phyloP scores from a whole-genome alignment of 23 red algal species.

The Gracilaria gracilis region DNA sequence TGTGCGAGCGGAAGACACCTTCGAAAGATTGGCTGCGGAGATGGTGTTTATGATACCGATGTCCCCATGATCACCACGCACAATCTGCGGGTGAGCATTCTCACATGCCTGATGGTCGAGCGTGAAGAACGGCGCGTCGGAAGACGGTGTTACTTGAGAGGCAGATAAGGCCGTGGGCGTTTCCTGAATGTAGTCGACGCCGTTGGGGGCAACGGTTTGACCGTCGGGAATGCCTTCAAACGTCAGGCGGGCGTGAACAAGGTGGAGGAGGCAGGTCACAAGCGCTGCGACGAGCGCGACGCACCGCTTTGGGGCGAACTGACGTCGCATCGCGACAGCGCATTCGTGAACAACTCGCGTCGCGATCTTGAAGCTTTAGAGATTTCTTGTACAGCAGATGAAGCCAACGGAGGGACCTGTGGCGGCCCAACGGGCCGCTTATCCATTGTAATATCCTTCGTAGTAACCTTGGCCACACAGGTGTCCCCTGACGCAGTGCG shows the following conservation, averaged over 20 bases:
- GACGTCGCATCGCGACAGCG: not conserved
- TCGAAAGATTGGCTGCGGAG: conserved; percentile 34
- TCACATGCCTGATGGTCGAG: conserved; percentile 33
- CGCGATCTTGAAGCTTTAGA: no score
- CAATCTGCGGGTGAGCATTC: not conserved
- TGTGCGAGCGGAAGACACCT: not conserved
- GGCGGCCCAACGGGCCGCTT: no score
- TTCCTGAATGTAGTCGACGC: conserved; percentile 30
- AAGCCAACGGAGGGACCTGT: no score
- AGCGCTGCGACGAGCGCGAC: not conserved
- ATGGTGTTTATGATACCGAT: conserved; percentile 23
- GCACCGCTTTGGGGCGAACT: not conserved
- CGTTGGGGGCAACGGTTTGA: conserved; percentile 32
- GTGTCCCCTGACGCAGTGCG: no score
- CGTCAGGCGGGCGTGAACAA: conserved; percentile 4
- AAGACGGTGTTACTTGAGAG: not conserved
- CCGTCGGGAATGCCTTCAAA: conserved; percentile 8
- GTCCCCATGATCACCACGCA: not conserved
- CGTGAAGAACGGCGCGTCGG: conserved; percentile 46
- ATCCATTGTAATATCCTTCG: no score
- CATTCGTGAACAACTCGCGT: no score
- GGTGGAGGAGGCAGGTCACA: not conserved
- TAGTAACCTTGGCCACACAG: no score
- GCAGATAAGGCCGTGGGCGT: not conserved
- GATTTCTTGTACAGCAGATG: no score